Evolutionary conservation across 345 rosid species (phyloP), one percentile per base, ranked within the genome.

Genomic region (Camelina neglecta): DNA sequence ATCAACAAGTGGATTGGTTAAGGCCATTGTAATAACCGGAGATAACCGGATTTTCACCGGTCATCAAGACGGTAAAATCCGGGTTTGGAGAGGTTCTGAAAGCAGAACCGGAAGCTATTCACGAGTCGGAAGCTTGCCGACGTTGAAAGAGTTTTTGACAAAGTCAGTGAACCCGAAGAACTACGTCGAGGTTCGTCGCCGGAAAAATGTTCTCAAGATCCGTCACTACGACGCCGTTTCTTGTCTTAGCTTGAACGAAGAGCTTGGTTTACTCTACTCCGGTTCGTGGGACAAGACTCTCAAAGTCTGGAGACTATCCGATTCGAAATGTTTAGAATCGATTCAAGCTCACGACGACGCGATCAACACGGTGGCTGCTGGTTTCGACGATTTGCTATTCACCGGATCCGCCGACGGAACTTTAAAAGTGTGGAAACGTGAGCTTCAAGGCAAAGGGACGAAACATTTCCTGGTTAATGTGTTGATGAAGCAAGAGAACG

Each of bases 341-440:
- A 71, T 88, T 48, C 49, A 74, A 6, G 93, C 93, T 38, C 93
- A 88, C 60, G 89, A 88, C 9, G 93, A 88, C 48, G 93, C 90
- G 0, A 81, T 88, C 7, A 88, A 88, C 53, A 79, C 90, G 0
- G 86, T 88, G 0, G 84, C 82, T 31, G 74, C 86, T 8, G 82
- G 84, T 4, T 75, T 80, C 9, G 89, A 86, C 49, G 75, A 84
- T 35, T 9, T 81, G 76, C 84, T 85, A 11, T 86, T 88, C 81
- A 86, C 93, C 20, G 93, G 93, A 6, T 88, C 93, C 4, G 93
- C 93, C 3, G 93, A 88, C 49, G 93, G 93, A 64, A 82, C 87
- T 1, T 85, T 88, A 18, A 88, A 88, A 75, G 85, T 77, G 35
- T 88, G 93, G 93, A 82, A 83, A 78, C 76, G 90, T 31, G 87